Evolutionary conservation across 2,329 filamentous ascomycete genomes (phyloP).

Genomic region (Xylaria sp.): DNA sequence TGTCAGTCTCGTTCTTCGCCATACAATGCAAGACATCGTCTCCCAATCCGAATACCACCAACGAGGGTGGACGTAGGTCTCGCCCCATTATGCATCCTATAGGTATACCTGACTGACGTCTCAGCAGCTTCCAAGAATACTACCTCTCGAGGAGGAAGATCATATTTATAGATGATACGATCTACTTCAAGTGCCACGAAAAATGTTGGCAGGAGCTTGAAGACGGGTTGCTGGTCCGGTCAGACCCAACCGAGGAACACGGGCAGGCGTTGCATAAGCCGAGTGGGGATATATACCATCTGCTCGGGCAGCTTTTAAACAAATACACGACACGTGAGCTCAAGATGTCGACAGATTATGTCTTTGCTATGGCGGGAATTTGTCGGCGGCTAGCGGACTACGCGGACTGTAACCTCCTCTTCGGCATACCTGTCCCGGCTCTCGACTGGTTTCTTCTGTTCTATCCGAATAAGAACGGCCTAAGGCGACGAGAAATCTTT

Average conservation of each 20-base stretch:
- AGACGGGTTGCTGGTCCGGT: slow-evolving; percentile 21
- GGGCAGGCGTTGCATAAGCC: slow-evolving; percentile 28
- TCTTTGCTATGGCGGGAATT: slow-evolving; percentile 29
- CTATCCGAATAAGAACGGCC: slow-evolving; percentile 25
- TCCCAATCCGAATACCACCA: slow-evolving; percentile 27
- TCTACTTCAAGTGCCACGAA: slow-evolving; percentile 31
- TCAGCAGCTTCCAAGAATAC: slow-evolving; percentile 29
- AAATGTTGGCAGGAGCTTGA: slow-evolving; percentile 25
- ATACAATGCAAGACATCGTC: slow-evolving; percentile 29
- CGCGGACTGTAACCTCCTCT: slow-evolving; percentile 26
- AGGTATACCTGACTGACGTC: not conserved
- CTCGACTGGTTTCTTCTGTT: slow-evolving; percentile 33
- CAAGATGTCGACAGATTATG: slow-evolving; percentile 25
- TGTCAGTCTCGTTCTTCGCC: slow-evolving; percentile 27
- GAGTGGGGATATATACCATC: slow-evolving; percentile 29
- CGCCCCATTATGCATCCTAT: not conserved
- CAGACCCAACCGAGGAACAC: slow-evolving; percentile 20
- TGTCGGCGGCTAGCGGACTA: slow-evolving; percentile 30
- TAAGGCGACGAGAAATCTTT: slow-evolving; percentile 24
- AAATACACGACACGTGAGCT: slow-evolving; percentile 32
- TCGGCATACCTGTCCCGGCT: slow-evolving; percentile 27
- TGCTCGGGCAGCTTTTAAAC: slow-evolving; percentile 29
- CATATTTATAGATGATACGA: slow-evolving; percentile 29
- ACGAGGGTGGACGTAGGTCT: slow-evolving; percentile 31
- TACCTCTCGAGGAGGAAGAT: slow-evolving; percentile 32